A percentile compares a stretch with the other conserved stretches of the same genome.
These are phyloP conservation scores for Lepiota venenata DNA, from an alignment of 768 basidiomycete species.

Conservation along the genomic window DNA sequence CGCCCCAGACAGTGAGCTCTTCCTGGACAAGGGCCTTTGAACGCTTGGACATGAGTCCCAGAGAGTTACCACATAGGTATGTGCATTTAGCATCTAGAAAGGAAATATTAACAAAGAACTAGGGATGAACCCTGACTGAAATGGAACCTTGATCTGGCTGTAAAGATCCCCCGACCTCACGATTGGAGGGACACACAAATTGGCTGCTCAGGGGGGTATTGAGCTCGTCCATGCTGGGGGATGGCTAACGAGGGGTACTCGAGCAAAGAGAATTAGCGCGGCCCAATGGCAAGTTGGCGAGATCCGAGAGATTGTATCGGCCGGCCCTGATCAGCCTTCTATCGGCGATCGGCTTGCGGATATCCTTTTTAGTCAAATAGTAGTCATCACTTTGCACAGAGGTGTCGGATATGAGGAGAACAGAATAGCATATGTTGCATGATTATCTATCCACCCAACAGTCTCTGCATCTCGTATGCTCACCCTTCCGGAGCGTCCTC, in stretches of 20 bases:
- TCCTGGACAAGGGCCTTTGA: slow-evolving; percentile 72
- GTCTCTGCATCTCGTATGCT: slow-evolving; percentile 12
- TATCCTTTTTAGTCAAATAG: slow-evolving; percentile 4
- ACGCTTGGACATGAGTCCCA: slow-evolving; percentile 77
- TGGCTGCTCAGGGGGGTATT: slow-evolving; percentile 42
- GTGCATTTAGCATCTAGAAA: slow-evolving; percentile 51
- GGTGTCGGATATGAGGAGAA: slow-evolving; percentile 1
- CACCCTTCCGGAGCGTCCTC: slow-evolving; percentile 13
- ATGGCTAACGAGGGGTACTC: neutral
- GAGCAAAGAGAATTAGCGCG: no score
- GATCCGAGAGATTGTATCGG: slow-evolving; percentile 10
- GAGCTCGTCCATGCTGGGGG: slow-evolving; percentile 20
- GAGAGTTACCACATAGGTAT: slow-evolving; percentile 95
- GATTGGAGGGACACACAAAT: slow-evolving; percentile 57
- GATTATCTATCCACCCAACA: slow-evolving; percentile 3
- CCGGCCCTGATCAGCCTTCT: slow-evolving; percentile 8
- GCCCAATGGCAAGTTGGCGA: neutral
- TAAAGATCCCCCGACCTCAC: slow-evolving; percentile 39
- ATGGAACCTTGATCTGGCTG: slow-evolving; percentile 34
- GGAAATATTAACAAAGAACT: slow-evolving; percentile 2
- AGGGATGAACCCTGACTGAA: slow-evolving; percentile 10
- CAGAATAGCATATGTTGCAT: slow-evolving; percentile 4
- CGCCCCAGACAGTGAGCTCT: slow-evolving; percentile 84
- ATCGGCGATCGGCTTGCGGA: neutral
- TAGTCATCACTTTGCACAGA: neutral